phyloP scores from a whole-genome alignment of 148 eudicot species.

The Nepenthes mirabilis region DNA sequence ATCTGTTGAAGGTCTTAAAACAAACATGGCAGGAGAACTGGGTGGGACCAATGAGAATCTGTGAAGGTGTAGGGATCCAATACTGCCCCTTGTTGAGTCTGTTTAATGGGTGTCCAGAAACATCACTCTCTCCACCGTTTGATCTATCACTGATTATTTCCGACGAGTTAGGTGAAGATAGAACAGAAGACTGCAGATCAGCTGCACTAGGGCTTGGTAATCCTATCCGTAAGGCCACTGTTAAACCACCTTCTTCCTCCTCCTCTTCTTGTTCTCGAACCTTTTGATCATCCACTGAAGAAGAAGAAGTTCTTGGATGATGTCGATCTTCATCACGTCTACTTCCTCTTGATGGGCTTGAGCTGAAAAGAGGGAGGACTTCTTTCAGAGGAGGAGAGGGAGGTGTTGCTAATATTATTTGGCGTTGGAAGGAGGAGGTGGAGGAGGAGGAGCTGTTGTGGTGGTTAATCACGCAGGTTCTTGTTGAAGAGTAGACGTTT shows the following conservation, averaged over 20 bases:
- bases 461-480: slow-evolving; percentile 1
- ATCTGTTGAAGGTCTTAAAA: slow-evolving; percentile 86
- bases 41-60: slow-evolving; percentile 90
- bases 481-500: slow-evolving; percentile 6
- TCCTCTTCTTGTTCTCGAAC: slow-evolving; percentile 18
- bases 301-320: slow-evolving; percentile 6
- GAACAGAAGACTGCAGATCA: slow-evolving; percentile 48
- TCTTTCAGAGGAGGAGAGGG: slow-evolving; percentile 47
- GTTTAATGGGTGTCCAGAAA: slow-evolving; percentile 24
- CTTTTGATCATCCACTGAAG: not conserved
- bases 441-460: slow-evolving; percentile 1
- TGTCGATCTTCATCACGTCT: slow-evolving; percentile 4
- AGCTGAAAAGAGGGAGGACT: slow-evolving; percentile 51
- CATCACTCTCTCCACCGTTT: slow-evolving; percentile 13
- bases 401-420: slow-evolving; percentile 11
- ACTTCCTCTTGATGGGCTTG: slow-evolving; percentile 17
- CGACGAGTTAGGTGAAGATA: slow-evolving; percentile 9
- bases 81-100: slow-evolving; percentile 72
- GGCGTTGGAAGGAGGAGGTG: not conserved
- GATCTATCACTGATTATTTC: not conserved
- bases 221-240: slow-evolving; percentile 79
- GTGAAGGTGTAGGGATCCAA: slow-evolving; percentile 97
- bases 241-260: slow-evolving; percentile 33
- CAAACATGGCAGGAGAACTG: slow-evolving; percentile 97
- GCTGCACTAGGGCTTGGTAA: slow-evolving; percentile 83